Conservation (phyloP, 2,329 filamentous ascomycete species). For the Xylariaceae sp. region DNA sequence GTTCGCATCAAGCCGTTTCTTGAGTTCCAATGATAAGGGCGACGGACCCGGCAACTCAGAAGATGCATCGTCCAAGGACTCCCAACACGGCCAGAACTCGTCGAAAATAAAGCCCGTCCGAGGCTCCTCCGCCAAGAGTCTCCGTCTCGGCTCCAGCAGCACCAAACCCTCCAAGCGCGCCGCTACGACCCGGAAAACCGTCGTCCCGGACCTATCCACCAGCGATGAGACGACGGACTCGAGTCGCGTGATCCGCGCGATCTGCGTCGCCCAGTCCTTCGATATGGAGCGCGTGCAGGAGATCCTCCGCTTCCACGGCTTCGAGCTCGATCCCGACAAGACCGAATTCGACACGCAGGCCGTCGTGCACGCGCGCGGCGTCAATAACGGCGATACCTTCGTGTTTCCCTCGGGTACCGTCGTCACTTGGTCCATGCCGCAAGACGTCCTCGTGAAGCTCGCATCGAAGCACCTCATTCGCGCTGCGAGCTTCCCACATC, state of each 20-base stretch:
- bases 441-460: slow-evolving; percentile 63
- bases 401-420: slow-evolving; percentile 93
- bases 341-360: slow-evolving; percentile 57
- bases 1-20: slow-evolving; percentile 59
- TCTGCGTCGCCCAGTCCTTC: slow-evolving; percentile 59
- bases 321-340: slow-evolving; percentile 56
- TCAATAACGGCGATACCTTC: slow-evolving; percentile 78
- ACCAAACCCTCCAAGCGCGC: slow-evolving; percentile 57
- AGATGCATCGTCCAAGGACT: neutral
- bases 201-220: slow-evolving; percentile 23
- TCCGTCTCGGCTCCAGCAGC: slow-evolving; percentile 60
- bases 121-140: slow-evolving; percentile 52
- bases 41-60: slow-evolving; percentile 5
- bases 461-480: slow-evolving; percentile 67
- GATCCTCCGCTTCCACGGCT: slow-evolving; percentile 54
- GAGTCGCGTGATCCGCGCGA: slow-evolving; percentile 47
- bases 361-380: slow-evolving; percentile 57
- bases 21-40: slow-evolving; percentile 38
- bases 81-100: slow-evolving; percentile 17
- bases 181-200: slow-evolving; percentile 39
- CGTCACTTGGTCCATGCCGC: slow-evolving; percentile 83
- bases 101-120: slow-evolving; percentile 45
- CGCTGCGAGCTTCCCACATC: slow-evolving; percentile 70
- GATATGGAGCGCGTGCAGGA: slow-evolving; percentile 57
- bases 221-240: slow-evolving; percentile 39